Base-by-base conservation (phyloP, 805 yeast genomes). In the Ogataea zsoltii region DNA sequence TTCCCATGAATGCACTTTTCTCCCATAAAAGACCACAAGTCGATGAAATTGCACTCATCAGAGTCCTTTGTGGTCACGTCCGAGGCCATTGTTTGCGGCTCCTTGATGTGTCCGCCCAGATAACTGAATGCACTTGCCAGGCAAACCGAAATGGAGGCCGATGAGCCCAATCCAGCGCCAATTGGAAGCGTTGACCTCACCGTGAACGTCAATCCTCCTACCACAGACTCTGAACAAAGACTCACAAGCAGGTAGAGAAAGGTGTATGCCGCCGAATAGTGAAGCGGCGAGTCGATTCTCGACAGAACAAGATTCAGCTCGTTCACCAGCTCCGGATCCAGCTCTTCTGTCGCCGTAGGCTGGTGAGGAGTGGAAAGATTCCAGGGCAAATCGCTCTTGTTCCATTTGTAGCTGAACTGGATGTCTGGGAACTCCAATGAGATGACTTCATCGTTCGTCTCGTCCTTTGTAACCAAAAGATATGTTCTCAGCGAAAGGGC, bases 101-200 rank as follows among this genome's bases (percentile, higher is more conserved):
- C 54, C 2, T 53, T 40, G 14, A 85, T 69, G 50, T 77, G 82
- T 2, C 77, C 78, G 0, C 88, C 86, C 17, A 84, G 60, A 28
- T 79, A 66, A 3, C 83, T 69, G 60, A 92, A 70, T 0, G 94
- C 95, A 13, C 92, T 71, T 0, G 96, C 77, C 30, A 94, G 62
- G 58, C 94, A 83, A 3, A 94, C 98, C 1, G 95, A 80, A 14
- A 88, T 78, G 2, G 96, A 82, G 0, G 98, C 98, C 36, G 96
- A 87, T 1, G 96, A 88, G 0, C 99, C 99, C 38, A 94, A 74
- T 0, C 99, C 99, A 0, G 99, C 97, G 32, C 99, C 97, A 39
- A 92, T 85, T 1, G 99, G 99, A 40, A 91, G 70, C 1, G 96
- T 83, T 1, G 96, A 88, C 46, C 91, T 78, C 13, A 88, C 81